Evolutionary conservation across 2,329 filamentous ascomycete species (phyloP).

Genomic region (Colletotrichum gigasporum): DNA sequence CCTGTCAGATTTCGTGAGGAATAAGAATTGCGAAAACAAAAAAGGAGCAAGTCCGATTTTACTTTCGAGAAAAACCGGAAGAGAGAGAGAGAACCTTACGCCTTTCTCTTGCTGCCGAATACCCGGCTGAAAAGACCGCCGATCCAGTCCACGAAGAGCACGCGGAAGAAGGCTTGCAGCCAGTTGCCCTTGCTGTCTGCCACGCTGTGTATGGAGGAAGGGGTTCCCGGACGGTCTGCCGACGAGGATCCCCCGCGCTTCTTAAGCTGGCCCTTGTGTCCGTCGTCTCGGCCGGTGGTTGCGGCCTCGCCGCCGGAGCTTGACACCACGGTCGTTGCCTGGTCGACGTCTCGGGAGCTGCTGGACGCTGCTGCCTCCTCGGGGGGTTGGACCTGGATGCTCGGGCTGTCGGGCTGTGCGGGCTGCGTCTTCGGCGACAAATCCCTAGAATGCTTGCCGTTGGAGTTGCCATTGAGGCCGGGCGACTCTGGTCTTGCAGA

Average conservation of each 20-base stretch:
- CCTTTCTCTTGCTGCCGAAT: constrained; percentile 33
- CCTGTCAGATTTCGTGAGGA: constrained; percentile 30
- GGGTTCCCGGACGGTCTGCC: constrained; percentile 31
- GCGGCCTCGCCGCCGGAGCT: background rate
- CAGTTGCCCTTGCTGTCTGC: constrained; percentile 38
- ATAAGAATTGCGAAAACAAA: constrained; percentile 6
- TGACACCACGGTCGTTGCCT: background rate
- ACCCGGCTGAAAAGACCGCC: constrained; percentile 42
- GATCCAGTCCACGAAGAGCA: constrained; percentile 50
- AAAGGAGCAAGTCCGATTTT: background rate
- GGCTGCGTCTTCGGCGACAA: background rate
- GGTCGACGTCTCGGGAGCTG: background rate
- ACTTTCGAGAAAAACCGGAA: constrained; percentile 8
- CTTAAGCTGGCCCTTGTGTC: constrained; percentile 26
- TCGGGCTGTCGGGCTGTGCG: constrained; percentile 3
- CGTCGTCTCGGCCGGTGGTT: constrained; percentile 3
- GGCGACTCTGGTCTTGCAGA: background rate
- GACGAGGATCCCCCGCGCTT: constrained; percentile 27
- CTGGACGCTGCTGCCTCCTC: constrained; percentile 18
- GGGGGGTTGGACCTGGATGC: constrained; percentile 11
- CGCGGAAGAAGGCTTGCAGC: constrained; percentile 45
- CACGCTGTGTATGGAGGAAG: constrained; percentile 35
- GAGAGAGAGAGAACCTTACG: constrained; percentile 27
- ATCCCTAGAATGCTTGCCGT: constrained; percentile 9
- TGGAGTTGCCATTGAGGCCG: constrained; percentile 16